phyloP scores from a whole-genome alignment of 106 monocot genomes.

The Vanilla planifolia region DNA sequence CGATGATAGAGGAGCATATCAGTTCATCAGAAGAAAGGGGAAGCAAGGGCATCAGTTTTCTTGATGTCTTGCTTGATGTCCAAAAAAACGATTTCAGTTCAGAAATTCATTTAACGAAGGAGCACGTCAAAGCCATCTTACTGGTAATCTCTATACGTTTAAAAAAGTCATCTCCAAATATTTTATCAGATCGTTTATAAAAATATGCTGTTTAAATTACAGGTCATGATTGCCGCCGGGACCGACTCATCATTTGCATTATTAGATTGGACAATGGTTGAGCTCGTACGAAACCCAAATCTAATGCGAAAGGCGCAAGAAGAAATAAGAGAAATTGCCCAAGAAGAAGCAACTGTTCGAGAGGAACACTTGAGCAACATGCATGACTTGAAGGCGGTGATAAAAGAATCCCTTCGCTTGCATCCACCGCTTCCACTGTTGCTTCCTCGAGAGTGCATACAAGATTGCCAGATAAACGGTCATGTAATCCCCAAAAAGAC shows the following conservation, averaged over 20 bases:
- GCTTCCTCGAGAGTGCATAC: not conserved
- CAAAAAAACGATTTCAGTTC: not conserved
- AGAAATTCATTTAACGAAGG: constrained; percentile 5
- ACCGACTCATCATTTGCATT: constrained; percentile 11
- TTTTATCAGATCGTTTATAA: too few relatives aligned
- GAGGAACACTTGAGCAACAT: constrained; percentile 6
- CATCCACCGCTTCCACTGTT: not conserved
- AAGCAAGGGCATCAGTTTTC: constrained; percentile 12
- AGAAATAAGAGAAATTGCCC: constrained; percentile 9
- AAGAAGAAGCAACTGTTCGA: not conserved
- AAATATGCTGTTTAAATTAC: too few relatives aligned
- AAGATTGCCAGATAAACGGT: not conserved
- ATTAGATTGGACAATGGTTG: constrained; percentile 13
- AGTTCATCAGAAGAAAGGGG: not conserved
- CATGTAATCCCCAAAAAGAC: not conserved
- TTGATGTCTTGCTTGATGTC: constrained; percentile 33
- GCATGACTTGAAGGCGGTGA: constrained; percentile 1
- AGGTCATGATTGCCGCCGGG: constrained; percentile 18
- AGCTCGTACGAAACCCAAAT: constrained; percentile 5
- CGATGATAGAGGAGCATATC: constrained; percentile 22
- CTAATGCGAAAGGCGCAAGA: constrained; percentile 7
- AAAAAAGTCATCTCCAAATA: too few relatives aligned
- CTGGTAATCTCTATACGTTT: too few relatives aligned
- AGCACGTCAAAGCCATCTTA: constrained; percentile 18
- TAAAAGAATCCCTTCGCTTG: not conserved